Evolutionary conservation across 2,329 filamentous ascomycete genomes (phyloP).

Genomic region (Aspergillus sp.): DNA sequence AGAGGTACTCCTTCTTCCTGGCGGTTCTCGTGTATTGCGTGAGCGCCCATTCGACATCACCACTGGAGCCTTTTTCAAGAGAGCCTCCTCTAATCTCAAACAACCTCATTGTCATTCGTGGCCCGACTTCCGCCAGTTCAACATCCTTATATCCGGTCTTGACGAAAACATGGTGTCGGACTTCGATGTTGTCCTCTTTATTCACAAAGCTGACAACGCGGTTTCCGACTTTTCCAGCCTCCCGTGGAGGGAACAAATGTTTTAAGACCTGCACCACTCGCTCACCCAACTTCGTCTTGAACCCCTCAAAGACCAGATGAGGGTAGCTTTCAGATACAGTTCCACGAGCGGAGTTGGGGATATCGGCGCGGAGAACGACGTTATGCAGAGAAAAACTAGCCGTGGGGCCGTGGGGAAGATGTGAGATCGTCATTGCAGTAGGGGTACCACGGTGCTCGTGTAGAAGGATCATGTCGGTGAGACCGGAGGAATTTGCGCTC

Average conservation of each 20-base stretch:
- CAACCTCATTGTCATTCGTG: slow-evolving; percentile 93
- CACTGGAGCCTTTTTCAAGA: slow-evolving; percentile 83
- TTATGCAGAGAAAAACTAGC: slow-evolving; percentile 88
- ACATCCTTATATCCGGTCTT: slow-evolving; percentile 87
- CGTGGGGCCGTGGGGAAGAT: slow-evolving; percentile 86
- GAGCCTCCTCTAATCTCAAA: slow-evolving; percentile 93
- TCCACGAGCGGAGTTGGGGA: slow-evolving; percentile 81
- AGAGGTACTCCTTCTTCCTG: slow-evolving; percentile 94
- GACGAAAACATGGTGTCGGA: slow-evolving; percentile 92
- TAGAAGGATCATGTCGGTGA: slow-evolving; percentile 82
- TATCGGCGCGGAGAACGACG: slow-evolving; percentile 87
- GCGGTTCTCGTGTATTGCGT: slow-evolving; percentile 93
- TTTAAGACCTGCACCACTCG: slow-evolving; percentile 88
- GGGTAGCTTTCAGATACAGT: slow-evolving; percentile 92
- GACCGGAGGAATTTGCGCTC: slow-evolving; percentile 74
- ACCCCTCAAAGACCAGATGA: slow-evolving; percentile 93
- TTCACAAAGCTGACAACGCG: slow-evolving; percentile 93
- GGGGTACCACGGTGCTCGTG: slow-evolving; percentile 93
- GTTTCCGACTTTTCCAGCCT: slow-evolving; percentile 80
- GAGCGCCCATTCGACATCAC: slow-evolving; percentile 94
- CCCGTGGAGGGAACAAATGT: slow-evolving; percentile 88
- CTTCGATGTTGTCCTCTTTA: slow-evolving; percentile 82
- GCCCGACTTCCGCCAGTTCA: slow-evolving; percentile 84
- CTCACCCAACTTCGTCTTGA: slow-evolving; percentile 75
- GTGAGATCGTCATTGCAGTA: slow-evolving; percentile 82